These are phyloP conservation scores for Escovopsis sp. DNA, from an alignment of 2,329 filamentous ascomycete genomes.

Conservation along the genomic window DNA sequence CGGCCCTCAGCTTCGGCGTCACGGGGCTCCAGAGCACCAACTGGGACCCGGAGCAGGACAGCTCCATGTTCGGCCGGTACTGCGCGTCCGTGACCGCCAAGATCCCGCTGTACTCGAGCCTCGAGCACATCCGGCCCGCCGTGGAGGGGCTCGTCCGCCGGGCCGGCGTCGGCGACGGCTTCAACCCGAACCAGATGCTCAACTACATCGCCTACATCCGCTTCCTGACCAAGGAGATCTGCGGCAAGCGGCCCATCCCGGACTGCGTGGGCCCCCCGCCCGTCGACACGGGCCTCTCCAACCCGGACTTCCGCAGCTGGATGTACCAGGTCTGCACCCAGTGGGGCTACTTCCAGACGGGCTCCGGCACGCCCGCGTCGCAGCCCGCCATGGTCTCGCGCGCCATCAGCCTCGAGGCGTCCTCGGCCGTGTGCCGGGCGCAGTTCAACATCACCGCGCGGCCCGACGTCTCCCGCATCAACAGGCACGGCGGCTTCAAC, in stretches of 20 bases:
- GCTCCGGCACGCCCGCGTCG: conserved; percentile 49
- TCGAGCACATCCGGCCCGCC: conserved; percentile 18
- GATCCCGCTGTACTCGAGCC: conserved; percentile 26
- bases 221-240: conserved; percentile 15
- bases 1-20: conserved; percentile 26
- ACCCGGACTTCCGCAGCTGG: conserved; percentile 26
- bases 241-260: conserved; percentile 11
- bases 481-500: conserved; percentile 60
- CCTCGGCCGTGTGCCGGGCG: conserved; percentile 45
- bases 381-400: conserved; percentile 60
- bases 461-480: conserved; percentile 51
- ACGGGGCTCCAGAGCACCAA: conserved; percentile 31
- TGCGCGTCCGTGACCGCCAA: conserved; percentile 31
- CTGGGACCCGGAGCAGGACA: conserved; percentile 36
- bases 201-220: conserved; percentile 36
- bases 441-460: conserved; percentile 55
- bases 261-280: conserved; percentile 18
- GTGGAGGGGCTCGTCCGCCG: conserved; percentile 25
- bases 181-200: conserved; percentile 28
- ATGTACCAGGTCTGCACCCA: conserved; percentile 41
- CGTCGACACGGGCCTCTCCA: conserved; percentile 10
- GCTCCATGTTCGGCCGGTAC: conserved; percentile 28
- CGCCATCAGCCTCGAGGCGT: conserved; percentile 48
- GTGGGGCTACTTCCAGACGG: conserved; percentile 69
- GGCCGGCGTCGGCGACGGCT: conserved; percentile 23